phyloP scores from a whole-genome alignment of 306 rosid genomes.

The Biancaea sappan region DNA sequence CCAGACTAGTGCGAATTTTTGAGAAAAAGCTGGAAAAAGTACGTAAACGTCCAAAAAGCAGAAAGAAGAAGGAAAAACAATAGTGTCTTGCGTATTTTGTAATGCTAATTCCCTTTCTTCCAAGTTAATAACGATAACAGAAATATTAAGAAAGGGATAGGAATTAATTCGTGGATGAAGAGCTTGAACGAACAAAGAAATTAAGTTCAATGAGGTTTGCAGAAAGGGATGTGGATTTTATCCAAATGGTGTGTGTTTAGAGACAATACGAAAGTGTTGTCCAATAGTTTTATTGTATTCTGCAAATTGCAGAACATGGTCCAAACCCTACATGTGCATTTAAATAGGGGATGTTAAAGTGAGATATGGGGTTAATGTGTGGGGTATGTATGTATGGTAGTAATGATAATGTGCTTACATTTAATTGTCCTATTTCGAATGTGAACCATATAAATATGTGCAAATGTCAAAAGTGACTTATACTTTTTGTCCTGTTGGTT shows the following conservation, averaged over 20 bases:
- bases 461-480: too few relatives aligned
- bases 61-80: conserved; percentile 31
- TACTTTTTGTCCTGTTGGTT: too few relatives aligned
- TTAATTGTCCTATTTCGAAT: background rate
- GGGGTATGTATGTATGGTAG: too few relatives aligned
- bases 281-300: conserved; percentile 33
- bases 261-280: conserved; percentile 59
- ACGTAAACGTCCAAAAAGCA: conserved; percentile 33
- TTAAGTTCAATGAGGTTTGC: conserved; percentile 52
- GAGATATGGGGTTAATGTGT: conserved; percentile 1
- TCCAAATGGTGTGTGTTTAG: conserved; percentile 31
- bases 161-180: background rate
- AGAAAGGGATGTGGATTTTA: conserved; percentile 41
- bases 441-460: too few relatives aligned
- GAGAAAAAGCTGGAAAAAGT: conserved; percentile 4
- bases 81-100: conserved; percentile 15
- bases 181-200: background rate
- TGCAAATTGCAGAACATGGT: conserved; percentile 28
- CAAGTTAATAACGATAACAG: too few relatives aligned
- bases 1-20: background rate
- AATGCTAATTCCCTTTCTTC: too few relatives aligned
- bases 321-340: conserved; percentile 52
- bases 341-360: conserved; percentile 26
- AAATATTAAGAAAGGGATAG: too few relatives aligned
- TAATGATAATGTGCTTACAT: background rate